phyloP scores from a whole-genome alignment of 441 rosid genomes.

The Metrosideros polymorpha region DNA sequence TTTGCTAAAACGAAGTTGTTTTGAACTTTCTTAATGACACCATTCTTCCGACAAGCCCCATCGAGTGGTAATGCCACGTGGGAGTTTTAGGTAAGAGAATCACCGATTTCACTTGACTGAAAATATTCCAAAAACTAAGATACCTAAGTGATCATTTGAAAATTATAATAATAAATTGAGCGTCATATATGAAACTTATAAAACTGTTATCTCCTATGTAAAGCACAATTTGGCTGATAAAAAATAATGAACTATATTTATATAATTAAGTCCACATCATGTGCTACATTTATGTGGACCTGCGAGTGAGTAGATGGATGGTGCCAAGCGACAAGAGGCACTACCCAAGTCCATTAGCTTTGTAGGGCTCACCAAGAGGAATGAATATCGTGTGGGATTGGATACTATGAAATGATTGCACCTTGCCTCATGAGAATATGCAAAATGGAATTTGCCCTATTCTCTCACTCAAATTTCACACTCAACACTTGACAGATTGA shows the following conservation, averaged over 20 bases:
- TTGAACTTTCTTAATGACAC: too few species aligned
- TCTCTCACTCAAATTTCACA: background rate
- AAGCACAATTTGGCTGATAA: background rate
- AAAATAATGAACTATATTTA: background rate
- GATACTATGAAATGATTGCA: background rate
- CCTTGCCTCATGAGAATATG: background rate
- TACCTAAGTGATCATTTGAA: too few species aligned
- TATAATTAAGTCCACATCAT: background rate
- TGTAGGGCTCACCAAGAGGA: background rate
- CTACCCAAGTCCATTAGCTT: background rate
- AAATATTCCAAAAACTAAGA: too few species aligned
- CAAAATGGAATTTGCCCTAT: background rate
- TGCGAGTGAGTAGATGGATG: background rate
- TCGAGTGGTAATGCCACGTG: too few species aligned
- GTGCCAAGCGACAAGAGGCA: background rate
- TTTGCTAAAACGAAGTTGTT: too few species aligned
- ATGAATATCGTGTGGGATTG: background rate
- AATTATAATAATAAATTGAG: too few species aligned
- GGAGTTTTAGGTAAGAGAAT: too few species aligned
- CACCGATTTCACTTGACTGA: too few species aligned
- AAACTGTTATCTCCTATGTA: too few species aligned
- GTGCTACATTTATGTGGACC: background rate
- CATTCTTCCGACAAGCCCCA: too few species aligned
- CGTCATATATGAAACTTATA: too few species aligned
- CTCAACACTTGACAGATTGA: background rate